phyloP scores from a whole-genome alignment of 2,329 filamentous ascomycete species.

The Orbilia ellipsospora region DNA sequence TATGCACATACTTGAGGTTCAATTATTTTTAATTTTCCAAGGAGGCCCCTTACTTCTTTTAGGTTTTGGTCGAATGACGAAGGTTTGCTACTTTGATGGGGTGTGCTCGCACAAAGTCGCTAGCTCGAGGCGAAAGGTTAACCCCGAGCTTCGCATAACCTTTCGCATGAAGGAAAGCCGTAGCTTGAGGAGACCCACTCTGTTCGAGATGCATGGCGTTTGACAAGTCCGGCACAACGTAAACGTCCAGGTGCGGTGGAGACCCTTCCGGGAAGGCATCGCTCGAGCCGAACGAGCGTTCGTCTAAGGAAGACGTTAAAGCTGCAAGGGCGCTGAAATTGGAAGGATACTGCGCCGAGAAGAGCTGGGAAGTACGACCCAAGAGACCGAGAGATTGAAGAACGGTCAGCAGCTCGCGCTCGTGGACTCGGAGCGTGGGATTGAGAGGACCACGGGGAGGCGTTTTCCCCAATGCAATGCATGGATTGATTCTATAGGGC shows the following conservation, averaged over 20 bases:
- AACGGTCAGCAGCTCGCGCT: constrained; percentile 5
- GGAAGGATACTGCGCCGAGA: no score
- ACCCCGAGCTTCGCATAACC: constrained; percentile 13
- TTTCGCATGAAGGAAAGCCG: constrained; percentile 24
- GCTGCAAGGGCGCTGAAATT: no score
- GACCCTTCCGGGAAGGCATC: constrained; percentile 27
- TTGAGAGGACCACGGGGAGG: not conserved
- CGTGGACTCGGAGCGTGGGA: constrained; percentile 28
- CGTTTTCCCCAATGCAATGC: not conserved
- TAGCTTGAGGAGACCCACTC: constrained; percentile 16
- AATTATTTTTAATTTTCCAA: constrained; percentile 11
- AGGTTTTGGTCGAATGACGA: not conserved
- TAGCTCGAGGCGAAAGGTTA: constrained; percentile 5
- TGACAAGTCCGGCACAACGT: not conserved
- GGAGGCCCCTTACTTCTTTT: constrained; percentile 27
- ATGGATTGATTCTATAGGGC: not conserved
- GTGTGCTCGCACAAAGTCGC: constrained; percentile 5
- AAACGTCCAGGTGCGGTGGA: constrained; percentile 12
- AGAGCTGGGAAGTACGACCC: no score
- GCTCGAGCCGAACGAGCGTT: constrained; percentile 23
- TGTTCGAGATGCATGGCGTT: constrained; percentile 7
- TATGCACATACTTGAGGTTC: constrained; percentile 29
- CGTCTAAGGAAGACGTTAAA: no score
- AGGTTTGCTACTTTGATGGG: not conserved
- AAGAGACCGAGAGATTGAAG: no score